Conservation (phyloP, 768 basidiomycete species). For the Punctularia strigosozonata region DNA sequence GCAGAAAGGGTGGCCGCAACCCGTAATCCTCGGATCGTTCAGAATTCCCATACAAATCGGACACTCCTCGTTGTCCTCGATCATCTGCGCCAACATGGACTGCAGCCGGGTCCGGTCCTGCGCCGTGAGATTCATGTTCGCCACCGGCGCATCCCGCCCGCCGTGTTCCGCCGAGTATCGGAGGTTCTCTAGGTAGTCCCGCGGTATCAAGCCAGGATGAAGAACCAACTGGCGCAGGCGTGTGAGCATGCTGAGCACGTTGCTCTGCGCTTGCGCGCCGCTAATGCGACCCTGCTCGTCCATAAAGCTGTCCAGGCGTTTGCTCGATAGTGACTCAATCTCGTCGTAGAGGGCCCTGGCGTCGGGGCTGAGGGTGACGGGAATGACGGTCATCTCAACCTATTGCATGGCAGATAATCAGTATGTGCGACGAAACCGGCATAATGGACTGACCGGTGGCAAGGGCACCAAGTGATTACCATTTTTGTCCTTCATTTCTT, state of each 20-base stretch:
- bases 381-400: slow-evolving; percentile 72
- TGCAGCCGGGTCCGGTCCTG: slow-evolving; percentile 48
- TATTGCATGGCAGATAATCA: slow-evolving; percentile 13
- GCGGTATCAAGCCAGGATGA: slow-evolving; percentile 66
- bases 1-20: slow-evolving; percentile 66
- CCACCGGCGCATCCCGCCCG: slow-evolving; percentile 13
- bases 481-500: slow-evolving; percentile 81
- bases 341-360: slow-evolving; percentile 61
- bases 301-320: slow-evolving; percentile 49
- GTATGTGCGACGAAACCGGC: background rate
- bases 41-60: slow-evolving; percentile 58
- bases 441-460: slow-evolving; percentile 40
- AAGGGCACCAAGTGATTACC: slow-evolving; percentile 67
- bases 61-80: slow-evolving; percentile 79
- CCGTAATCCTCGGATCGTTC: slow-evolving; percentile 59
- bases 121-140: slow-evolving; percentile 32
- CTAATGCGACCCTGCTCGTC: slow-evolving; percentile 23
- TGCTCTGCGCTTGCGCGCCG: slow-evolving; percentile 46
- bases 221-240: slow-evolving; percentile 75
- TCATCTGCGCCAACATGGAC: slow-evolving; percentile 42
- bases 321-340: slow-evolving; percentile 49
- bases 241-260: slow-evolving; percentile 74
- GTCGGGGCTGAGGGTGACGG: slow-evolving; percentile 50
- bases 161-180: slow-evolving; percentile 20
- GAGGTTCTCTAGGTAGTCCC: slow-evolving; percentile 58